Evolutionary conservation across 441 rosid genomes (phyloP).

Genomic region (Metrosideros polymorpha): DNA sequence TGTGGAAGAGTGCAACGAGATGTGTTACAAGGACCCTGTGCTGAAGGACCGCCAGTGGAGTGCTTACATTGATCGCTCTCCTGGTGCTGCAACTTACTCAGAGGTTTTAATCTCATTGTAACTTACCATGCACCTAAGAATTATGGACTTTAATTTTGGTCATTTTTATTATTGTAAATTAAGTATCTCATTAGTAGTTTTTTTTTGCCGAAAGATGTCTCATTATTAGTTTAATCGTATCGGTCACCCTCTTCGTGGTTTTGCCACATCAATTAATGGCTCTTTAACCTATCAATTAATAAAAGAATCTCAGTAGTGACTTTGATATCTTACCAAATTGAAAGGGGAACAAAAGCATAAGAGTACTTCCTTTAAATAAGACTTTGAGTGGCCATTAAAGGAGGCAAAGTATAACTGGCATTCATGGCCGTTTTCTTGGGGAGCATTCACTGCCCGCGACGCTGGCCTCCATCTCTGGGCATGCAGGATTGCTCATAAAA

Average conservation of each 20-base stretch:
- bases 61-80: constrained; percentile 89
- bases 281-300: background rate
- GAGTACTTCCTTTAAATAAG: background rate
- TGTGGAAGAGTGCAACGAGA: constrained; percentile 65
- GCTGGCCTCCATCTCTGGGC: background rate
- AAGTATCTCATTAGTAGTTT: background rate
- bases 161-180: background rate
- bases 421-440: background rate
- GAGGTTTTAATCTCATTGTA: constrained; percentile 34
- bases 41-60: constrained; percentile 86
- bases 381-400: background rate
- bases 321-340: background rate
- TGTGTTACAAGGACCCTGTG: constrained; percentile 93
- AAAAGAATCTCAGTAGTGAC: background rate
- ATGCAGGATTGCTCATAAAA: background rate
- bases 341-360: background rate
- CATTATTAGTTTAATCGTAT: background rate
- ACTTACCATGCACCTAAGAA: background rate
- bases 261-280: background rate
- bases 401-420: background rate
- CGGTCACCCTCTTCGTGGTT: background rate
- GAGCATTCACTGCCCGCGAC: background rate
- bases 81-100: constrained; percentile 81
- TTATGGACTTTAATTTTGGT: background rate
- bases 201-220: background rate